Conservation (phyloP, 345 rosid species). For the Clarkia xantiana region DNA sequence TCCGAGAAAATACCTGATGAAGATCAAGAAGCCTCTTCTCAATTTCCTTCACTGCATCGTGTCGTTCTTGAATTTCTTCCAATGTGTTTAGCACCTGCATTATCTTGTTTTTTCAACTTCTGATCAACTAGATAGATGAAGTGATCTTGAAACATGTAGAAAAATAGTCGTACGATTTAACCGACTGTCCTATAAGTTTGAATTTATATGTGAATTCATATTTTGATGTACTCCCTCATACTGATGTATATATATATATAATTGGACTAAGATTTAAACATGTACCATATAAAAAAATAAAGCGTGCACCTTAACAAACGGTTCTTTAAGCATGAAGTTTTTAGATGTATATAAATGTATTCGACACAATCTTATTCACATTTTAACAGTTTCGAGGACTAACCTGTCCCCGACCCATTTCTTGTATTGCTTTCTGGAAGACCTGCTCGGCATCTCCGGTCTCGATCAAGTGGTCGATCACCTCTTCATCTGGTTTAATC, state of each 20-base stretch:
- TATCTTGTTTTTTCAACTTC: neutral
- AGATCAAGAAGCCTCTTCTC: constrained; percentile 87
- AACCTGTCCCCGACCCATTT: constrained; percentile 92
- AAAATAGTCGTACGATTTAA: too few species aligned
- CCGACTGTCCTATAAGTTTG: too few species aligned
- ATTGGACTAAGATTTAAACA: too few species aligned
- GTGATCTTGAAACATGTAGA: too few species aligned
- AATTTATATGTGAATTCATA: too few species aligned
- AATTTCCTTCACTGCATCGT: constrained; percentile 72
- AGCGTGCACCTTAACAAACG: too few species aligned
- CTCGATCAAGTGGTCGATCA: constrained; percentile 73
- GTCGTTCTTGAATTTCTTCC: constrained; percentile 95
- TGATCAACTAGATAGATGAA: neutral
- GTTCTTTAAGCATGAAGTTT: too few species aligned
- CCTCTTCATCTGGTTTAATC: constrained; percentile 59
- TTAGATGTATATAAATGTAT: too few species aligned
- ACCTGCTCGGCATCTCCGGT: constrained; percentile 93
- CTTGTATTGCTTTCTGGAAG: constrained; percentile 83
- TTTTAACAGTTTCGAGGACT: neutral
- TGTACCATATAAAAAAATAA: too few species aligned
- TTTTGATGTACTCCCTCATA: too few species aligned
- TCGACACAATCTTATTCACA: too few species aligned
- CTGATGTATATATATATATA: too few species aligned
- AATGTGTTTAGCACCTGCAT: constrained; percentile 60
- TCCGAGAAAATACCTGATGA: constrained; percentile 45